Base-by-base conservation (phyloP, 176 grass and related monocot species). In the Aegilops sharonensis region DNA sequence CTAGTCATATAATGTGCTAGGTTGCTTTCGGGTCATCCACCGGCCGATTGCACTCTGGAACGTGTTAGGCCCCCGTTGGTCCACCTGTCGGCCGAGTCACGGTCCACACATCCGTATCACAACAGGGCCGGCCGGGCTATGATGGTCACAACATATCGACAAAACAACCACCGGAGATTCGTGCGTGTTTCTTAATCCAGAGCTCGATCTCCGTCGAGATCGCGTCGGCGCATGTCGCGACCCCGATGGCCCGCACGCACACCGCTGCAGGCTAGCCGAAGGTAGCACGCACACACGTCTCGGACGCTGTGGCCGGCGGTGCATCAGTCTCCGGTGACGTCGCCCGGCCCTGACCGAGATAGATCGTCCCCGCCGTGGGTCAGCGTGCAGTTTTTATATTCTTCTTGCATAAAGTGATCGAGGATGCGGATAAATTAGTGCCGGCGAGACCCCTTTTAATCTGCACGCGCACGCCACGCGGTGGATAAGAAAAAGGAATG, bases 11-110 rank as follows among this genome's bases (percentile, higher is more conserved):
- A 18, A 3, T 57, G 14, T 17, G 14, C 14, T 17, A 17, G 72
- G 80, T 83, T 4, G 27, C 37, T 71, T 72, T 60, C 76, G 1
- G 52, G 25, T 18, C 15, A 20, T 21, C 18, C 5, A 20, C 2
- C 18, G 2, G 18, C 40, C 40, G 40, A 11, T 57, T 57, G 54
- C 54, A 57, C 0, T 1, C 54, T 8, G 0, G 3, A 57, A 67
- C 80, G 80, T 88, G 81, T 54, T 23, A 30, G 20, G 42, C 57
- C 14, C 74, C 2, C 0, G 0, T 29, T 52, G 81, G 74, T 79
- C 81, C 74, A 88, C 17, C 21, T 64, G 87, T 79, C 80, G 10
- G 43, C 62, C 39, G 18, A 30, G 37, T 31, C 62, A 23, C 5
- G 15, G 10, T n/a, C 18, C 39, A 20, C 54, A 57, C 18, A 57